These are phyloP conservation scores for Caryopteris hybrid DNA, from an alignment of 305 asterid genomes.

Conservation along the genomic window DNA sequence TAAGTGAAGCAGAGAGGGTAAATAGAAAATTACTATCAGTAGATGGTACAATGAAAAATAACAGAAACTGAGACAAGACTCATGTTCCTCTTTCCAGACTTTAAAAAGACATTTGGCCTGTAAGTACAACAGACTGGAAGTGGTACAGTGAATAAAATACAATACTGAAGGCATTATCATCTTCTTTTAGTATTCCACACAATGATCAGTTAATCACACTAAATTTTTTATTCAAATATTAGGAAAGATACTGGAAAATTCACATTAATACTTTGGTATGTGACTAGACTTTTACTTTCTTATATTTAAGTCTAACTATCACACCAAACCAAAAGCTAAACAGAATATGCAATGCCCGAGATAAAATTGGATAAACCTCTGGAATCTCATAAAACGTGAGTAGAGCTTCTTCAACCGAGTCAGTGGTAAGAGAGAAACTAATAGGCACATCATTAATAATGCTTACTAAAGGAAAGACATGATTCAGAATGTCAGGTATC, in stretches of 20 bases:
- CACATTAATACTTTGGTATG: background rate
- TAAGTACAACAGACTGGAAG: background rate
- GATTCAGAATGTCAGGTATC: background rate
- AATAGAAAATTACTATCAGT: background rate
- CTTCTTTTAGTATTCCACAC: background rate
- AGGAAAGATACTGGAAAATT: background rate
- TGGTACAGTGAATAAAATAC: background rate
- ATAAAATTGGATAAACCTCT: too few relatives aligned
- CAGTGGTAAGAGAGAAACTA: background rate
- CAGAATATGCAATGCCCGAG: background rate
- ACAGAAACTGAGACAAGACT: background rate
- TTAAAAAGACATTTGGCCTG: background rate
- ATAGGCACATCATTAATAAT: background rate
- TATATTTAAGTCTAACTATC: background rate
- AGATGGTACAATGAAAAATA: background rate
- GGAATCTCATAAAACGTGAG: background rate
- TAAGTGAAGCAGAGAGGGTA: background rate
- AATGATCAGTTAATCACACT: background rate
- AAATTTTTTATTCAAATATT: background rate
- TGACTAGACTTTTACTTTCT: background rate
- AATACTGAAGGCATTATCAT: background rate
- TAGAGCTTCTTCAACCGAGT: background rate
- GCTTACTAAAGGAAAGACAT: background rate
- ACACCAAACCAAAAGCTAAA: background rate
- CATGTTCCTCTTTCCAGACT: background rate